These are phyloP conservation scores for Crithidia sp. DNA, from an alignment of 208 protist species.

Conservation along the genomic window DNA sequence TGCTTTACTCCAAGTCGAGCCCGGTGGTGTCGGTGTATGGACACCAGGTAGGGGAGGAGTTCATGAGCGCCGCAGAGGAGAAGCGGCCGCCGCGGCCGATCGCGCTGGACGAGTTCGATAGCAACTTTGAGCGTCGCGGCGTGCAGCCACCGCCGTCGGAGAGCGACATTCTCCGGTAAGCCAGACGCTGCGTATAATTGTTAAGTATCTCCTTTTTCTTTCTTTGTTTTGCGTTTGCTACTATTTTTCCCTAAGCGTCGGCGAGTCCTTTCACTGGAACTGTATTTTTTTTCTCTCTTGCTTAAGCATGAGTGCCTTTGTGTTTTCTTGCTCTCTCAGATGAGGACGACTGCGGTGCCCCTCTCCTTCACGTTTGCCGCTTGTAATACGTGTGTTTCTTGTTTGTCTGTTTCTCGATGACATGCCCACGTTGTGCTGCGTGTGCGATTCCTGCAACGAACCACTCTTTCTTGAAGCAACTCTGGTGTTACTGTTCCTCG, in stretches of 20 bases:
- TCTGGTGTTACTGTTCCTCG: too few relatives aligned
- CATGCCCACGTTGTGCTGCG: background rate
- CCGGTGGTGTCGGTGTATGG: slow-evolving; percentile 70
- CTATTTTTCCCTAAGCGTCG: slow-evolving; percentile 34
- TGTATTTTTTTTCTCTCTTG: slow-evolving; percentile 40
- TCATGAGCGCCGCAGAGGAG: slow-evolving; percentile 52
- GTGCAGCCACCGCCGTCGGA: slow-evolving; percentile 69
- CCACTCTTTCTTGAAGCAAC: too few relatives aligned
- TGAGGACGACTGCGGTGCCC: slow-evolving; percentile 27
- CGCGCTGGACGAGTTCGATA: slow-evolving; percentile 72
- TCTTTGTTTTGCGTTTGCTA: slow-evolving; percentile 25
- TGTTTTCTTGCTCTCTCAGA: slow-evolving; percentile 2
- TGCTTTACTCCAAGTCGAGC: slow-evolving; percentile 81
- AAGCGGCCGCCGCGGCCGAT: slow-evolving; percentile 50
- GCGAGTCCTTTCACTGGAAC: slow-evolving; percentile 28
- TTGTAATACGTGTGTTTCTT: too few relatives aligned
- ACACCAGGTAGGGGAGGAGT: slow-evolving; percentile 68
- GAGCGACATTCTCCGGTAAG: slow-evolving; percentile 53
- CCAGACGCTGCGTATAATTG: background rate
- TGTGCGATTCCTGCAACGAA: too few relatives aligned
- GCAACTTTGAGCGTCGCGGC: slow-evolving; percentile 49
- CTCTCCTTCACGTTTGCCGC: slow-evolving; percentile 16
- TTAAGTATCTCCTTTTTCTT: background rate
- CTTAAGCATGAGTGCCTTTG: background rate
- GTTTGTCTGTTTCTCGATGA: background rate